These are phyloP conservation scores for Calcarisporium arbuscula DNA, from an alignment of 2,329 filamentous ascomycete genomes.

Conservation along the genomic window DNA sequence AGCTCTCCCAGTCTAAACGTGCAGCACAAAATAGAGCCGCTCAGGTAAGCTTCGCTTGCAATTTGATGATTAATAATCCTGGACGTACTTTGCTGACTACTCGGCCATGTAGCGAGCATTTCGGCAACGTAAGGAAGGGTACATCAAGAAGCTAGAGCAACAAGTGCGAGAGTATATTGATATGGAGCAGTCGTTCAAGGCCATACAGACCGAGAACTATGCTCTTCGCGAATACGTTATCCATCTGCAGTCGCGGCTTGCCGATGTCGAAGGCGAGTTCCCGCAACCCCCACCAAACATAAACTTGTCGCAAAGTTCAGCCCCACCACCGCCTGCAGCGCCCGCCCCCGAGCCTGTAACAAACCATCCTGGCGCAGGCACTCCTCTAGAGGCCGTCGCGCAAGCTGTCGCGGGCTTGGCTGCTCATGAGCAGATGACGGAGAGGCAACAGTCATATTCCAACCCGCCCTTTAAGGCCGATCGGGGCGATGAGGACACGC, in stretches of 20 bases:
- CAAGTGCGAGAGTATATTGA: conserved; percentile 77
- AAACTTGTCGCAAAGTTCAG: conserved; percentile 54
- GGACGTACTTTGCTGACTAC: background rate
- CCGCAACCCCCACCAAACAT: conserved; percentile 79
- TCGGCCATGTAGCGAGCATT: conserved; percentile 68
- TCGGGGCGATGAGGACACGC: conserved; percentile 30
- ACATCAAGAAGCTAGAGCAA: conserved; percentile 95
- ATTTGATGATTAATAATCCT: no score
- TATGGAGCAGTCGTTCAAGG: conserved; percentile 71
- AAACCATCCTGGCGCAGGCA: conserved; percentile 22
- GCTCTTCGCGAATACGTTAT: conserved; percentile 88
- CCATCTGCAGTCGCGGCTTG: conserved; percentile 76
- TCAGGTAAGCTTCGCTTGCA: conserved; percentile 76
- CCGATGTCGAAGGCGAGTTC: conserved; percentile 77
- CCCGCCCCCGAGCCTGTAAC: conserved; percentile 17
- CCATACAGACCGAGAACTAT: conserved; percentile 83
- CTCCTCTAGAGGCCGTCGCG: conserved; percentile 43
- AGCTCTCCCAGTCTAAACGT: conserved; percentile 90
- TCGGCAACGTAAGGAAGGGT: conserved; percentile 93
- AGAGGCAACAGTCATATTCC: conserved; percentile 26
- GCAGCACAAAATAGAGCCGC: conserved; percentile 95
- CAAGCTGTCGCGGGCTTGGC: conserved; percentile 40
- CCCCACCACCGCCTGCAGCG: conserved; percentile 17
- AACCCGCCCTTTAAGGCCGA: conserved; percentile 30
- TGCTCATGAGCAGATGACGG: conserved; percentile 33